Percentiles rank a stretch among this genome's conserved stretches.
These are phyloP conservation scores for Paecilomyces variotii DNA, from an alignment of 2,329 filamentous ascomycete species.

Conservation along the genomic window DNA sequence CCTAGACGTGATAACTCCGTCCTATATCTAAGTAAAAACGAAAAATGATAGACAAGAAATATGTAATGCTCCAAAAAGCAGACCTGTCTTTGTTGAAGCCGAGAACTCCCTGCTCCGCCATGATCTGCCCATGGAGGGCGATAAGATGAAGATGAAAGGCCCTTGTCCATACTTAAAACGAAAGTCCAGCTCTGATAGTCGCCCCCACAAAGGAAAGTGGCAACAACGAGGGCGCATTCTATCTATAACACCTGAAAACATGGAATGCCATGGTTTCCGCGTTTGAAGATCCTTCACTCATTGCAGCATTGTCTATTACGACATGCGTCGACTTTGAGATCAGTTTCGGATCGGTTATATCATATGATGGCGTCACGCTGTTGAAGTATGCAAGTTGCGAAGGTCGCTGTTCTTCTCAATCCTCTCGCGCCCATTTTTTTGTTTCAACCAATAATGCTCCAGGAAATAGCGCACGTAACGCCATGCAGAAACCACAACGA, in stretches of 20 bases:
- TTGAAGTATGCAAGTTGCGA: background rate
- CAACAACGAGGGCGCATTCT: background rate
- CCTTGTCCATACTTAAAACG: background rate
- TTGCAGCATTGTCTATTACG: background rate
- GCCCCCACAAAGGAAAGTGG: background rate
- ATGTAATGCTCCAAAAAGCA: background rate
- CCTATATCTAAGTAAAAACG: constrained; percentile 5
- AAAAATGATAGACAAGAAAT: constrained; percentile 5
- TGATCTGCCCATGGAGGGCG: background rate
- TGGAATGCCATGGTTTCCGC: background rate
- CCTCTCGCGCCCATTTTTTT: background rate
- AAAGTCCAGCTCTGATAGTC: background rate
- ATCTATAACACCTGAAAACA: background rate
- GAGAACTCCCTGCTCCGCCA: background rate
- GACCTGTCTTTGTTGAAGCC: background rate
- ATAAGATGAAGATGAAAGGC: background rate
- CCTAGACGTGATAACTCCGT: background rate
- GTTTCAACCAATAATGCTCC: background rate
- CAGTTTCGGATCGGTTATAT: background rate
- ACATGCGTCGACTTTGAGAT: background rate
- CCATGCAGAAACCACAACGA: background rate
- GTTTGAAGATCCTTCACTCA: background rate
- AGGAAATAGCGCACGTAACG: background rate
- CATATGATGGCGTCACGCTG: background rate
- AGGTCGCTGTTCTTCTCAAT: background rate